Percentiles rank a stretch among this genome's conserved stretches.
Evolutionary conservation across 805 yeast species (phyloP).

Genomic region (Kluyveromyces aestuarii): DNA sequence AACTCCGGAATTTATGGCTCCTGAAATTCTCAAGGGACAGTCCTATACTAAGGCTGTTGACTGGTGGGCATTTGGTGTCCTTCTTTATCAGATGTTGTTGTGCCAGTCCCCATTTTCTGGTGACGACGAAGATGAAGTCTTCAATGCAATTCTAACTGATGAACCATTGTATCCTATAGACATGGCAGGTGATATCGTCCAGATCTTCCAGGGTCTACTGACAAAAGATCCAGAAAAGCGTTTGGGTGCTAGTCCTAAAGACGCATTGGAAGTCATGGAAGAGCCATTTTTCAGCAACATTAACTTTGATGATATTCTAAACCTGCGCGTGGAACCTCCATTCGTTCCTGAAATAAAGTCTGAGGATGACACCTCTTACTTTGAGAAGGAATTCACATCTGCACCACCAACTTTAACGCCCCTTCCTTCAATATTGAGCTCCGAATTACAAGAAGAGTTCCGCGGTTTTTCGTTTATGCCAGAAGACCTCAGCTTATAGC

Average conservation of each 20-base stretch:
- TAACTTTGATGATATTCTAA: conserved; percentile 76
- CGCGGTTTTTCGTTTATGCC: conserved; percentile 90
- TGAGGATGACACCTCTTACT: conserved; percentile 86
- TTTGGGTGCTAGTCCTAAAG: conserved; percentile 79
- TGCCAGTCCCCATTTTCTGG: conserved; percentile 98
- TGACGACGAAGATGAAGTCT: conserved; percentile 93
- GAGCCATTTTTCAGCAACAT: conserved; percentile 91
- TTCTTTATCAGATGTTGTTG: conserved; percentile 89
- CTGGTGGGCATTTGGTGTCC: conserved; percentile 99
- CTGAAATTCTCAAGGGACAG: conserved; percentile 90
- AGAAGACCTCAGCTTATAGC: conserved; percentile 38
- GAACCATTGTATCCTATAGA: conserved; percentile 95
- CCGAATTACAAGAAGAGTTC: conserved; percentile 90
- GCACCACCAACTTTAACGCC: conserved; percentile 95
- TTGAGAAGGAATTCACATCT: conserved; percentile 89
- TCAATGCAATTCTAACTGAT: conserved; percentile 91
- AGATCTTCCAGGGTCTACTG: conserved; percentile 80
- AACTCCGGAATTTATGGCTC: conserved; percentile 99
- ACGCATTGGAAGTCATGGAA: conserved; percentile 89
- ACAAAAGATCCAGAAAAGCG: conserved; percentile 83
- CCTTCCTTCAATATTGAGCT: conserved; percentile 75
- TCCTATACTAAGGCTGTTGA: conserved; percentile 91
- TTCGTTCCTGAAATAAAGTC: conserved; percentile 79
- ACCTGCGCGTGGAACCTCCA: conserved; percentile 73
- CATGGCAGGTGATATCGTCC: conserved; percentile 95